phyloP scores from a whole-genome alignment of 768 basidiomycete species.

The Lactarius hatsudake region DNA sequence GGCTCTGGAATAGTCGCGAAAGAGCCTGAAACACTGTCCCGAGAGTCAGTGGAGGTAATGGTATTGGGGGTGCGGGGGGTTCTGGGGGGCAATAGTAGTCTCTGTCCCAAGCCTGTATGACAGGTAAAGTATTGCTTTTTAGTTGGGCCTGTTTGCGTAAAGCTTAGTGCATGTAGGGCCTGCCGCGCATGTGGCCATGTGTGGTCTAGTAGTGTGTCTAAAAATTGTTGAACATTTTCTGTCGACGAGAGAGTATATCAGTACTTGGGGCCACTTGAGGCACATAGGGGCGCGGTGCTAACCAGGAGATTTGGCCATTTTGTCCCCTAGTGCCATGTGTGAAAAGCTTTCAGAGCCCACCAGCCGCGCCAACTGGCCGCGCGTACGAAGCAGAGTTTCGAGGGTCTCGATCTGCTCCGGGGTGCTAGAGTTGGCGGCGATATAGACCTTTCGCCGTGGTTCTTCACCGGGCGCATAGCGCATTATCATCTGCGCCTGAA shows the following conservation, averaged over 20 bases:
- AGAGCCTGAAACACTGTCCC: slow-evolving; percentile 92
- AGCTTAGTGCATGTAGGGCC: slow-evolving; percentile 65
- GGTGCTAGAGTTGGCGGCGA: slow-evolving; percentile 76
- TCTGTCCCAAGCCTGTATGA: slow-evolving; percentile 93
- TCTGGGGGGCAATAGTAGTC: slow-evolving; percentile 89
- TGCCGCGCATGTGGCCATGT: slow-evolving; percentile 73
- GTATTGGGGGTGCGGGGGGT: slow-evolving; percentile 68
- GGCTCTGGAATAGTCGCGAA: slow-evolving; percentile 79
- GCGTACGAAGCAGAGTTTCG: slow-evolving; percentile 69
- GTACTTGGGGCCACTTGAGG: not conserved
- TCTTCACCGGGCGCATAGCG: slow-evolving; percentile 83
- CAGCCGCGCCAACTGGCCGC: slow-evolving; percentile 79
- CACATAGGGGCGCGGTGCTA: slow-evolving; percentile 28
- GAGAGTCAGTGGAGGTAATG: slow-evolving; percentile 73
- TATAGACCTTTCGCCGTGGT: slow-evolving; percentile 76
- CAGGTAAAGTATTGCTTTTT: slow-evolving; percentile 51
- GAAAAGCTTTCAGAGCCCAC: slow-evolving; percentile 87
- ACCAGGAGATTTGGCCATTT: slow-evolving; percentile 97
- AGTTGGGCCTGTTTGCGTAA: slow-evolving; percentile 75
- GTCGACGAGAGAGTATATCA: not conserved
- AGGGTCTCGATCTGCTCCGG: slow-evolving; percentile 71
- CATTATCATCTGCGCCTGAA: slow-evolving; percentile 93
- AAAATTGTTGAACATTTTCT: slow-evolving; percentile 87
- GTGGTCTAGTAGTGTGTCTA: slow-evolving; percentile 75
- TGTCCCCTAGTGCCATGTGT: slow-evolving; percentile 84